phyloP scores from a whole-genome alignment of 202 grass and related monocot species.

The Elaeis oleifera region DNA sequence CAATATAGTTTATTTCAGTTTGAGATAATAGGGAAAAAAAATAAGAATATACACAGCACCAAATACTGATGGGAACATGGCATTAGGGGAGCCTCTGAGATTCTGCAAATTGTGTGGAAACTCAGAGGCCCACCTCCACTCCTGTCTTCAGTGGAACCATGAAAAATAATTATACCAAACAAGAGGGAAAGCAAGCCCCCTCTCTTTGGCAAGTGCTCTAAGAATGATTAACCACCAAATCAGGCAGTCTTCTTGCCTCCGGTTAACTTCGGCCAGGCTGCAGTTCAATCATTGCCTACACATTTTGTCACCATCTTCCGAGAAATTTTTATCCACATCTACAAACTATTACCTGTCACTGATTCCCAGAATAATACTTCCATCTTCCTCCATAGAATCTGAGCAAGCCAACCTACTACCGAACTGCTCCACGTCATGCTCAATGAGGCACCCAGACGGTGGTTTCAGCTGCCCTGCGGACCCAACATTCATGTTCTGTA shows the following conservation, averaged over 20 bases:
- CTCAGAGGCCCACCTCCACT: constrained; percentile 58
- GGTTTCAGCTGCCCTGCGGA: constrained; percentile 9
- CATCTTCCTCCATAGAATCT: no score
- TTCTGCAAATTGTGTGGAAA: constrained; percentile 77
- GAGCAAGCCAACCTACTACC: no score
- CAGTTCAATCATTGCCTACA: no score
- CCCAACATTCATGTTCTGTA: constrained; percentile 17
- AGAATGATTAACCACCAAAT: no score
- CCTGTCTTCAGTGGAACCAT: constrained; percentile 39
- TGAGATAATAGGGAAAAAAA: no score
- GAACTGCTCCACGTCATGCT: constrained; percentile 12
- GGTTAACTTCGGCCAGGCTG: no score
- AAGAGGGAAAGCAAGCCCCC: constrained; percentile 24
- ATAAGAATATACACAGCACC: no score
- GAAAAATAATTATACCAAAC: constrained; percentile 22
- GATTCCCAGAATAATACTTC: no score
- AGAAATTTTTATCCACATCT: constrained; percentile 36
- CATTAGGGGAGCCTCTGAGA: constrained; percentile 55
- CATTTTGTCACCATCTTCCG: constrained; percentile 7
- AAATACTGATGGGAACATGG: constrained; percentile 29
- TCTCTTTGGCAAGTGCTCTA: no score
- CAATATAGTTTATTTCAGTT: no score
- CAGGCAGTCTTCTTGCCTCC: no score
- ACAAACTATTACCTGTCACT: constrained; percentile 31
- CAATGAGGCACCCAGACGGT: background rate